phyloP scores from a whole-genome alignment of 2,329 filamentous ascomycete genomes.

The Aureobasidium mangrovei region DNA sequence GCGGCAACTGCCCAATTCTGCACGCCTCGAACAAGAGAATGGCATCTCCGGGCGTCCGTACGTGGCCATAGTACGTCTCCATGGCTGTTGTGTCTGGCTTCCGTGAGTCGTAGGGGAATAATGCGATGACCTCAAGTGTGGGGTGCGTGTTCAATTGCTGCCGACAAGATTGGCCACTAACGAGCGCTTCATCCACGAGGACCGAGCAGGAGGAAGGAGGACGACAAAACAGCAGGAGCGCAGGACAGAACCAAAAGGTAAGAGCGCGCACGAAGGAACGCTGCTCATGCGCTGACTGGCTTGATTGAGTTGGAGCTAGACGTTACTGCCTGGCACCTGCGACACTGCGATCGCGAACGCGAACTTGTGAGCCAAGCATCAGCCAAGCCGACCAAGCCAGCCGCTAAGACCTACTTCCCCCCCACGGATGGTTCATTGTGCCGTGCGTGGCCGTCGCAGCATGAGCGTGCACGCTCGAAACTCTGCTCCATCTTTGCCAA shows the following conservation, averaged over 20 bases:
- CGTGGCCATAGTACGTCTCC: slow-evolving; percentile 95
- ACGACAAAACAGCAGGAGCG: background rate
- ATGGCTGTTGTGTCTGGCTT: slow-evolving; percentile 39
- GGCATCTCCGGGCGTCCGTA: slow-evolving; percentile 90
- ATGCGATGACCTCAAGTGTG: background rate
- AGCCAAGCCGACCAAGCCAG: too few species aligned
- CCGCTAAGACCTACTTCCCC: too few species aligned
- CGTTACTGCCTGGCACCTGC: too few species aligned
- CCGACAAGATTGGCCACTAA: background rate
- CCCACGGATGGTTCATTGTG: too few species aligned
- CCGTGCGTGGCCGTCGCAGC: too few species aligned
- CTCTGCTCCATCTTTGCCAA: too few species aligned
- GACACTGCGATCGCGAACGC: too few species aligned
- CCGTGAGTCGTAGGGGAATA: background rate
- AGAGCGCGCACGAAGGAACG: slow-evolving; percentile 3
- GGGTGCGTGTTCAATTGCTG: background rate
- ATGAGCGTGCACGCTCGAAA: too few species aligned
- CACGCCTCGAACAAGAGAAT: slow-evolving; percentile 99
- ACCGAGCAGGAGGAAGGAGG: background rate
- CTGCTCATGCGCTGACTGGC: slow-evolving; percentile 6
- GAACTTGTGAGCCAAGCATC: too few species aligned
- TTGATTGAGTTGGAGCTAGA: background rate
- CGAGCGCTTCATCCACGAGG: background rate
- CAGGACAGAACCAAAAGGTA: background rate
- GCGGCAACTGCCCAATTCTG: slow-evolving; percentile 74